These are phyloP conservation scores for Stachybotrys chlorohalonatus DNA, from an alignment of 2,329 filamentous ascomycete genomes.

Conservation along the genomic window DNA sequence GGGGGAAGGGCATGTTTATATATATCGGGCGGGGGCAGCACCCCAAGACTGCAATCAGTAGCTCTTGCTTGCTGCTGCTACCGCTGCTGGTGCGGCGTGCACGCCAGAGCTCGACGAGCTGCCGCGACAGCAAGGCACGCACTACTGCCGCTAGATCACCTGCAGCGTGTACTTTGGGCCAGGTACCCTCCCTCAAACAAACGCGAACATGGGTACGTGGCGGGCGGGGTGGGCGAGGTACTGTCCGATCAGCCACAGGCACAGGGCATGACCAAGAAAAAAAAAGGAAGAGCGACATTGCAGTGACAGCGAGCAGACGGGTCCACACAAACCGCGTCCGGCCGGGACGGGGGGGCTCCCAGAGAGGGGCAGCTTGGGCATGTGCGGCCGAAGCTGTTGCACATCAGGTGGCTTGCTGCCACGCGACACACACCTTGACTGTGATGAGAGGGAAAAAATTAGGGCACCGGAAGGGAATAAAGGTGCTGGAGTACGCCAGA, in stretches of 20 bases:
- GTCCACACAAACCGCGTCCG: slow-evolving; percentile 1
- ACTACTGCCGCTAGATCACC: not conserved
- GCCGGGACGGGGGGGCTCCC: not conserved
- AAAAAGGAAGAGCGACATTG: not conserved
- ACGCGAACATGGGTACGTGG: not conserved
- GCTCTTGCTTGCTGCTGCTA: slow-evolving; percentile 10
- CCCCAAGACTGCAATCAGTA: slow-evolving; percentile 42
- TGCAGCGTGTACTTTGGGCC: not conserved
- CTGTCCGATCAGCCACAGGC: not conserved
- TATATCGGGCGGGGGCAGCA: slow-evolving; percentile 49
- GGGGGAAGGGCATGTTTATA: slow-evolving; percentile 45
- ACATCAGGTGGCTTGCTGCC: slow-evolving; percentile 3
- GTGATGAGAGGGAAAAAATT: not conserved
- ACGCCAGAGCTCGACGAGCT: not conserved
- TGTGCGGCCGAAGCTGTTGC: slow-evolving; percentile 1
- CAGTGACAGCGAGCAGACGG: no score
- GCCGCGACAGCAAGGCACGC: not conserved
- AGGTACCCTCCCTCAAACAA: not conserved
- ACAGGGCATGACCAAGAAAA: not conserved
- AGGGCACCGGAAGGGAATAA: not conserved
- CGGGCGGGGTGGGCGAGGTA: not conserved
- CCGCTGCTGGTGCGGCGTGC: not conserved
- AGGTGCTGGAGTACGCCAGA: not conserved
- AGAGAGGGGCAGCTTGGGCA: not conserved
- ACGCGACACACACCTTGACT: not conserved